Percentiles rank a stretch among this genome's conserved stretches.
phyloP scores from a whole-genome alignment of 805 yeast species.

The Ogataea salicorniae region DNA sequence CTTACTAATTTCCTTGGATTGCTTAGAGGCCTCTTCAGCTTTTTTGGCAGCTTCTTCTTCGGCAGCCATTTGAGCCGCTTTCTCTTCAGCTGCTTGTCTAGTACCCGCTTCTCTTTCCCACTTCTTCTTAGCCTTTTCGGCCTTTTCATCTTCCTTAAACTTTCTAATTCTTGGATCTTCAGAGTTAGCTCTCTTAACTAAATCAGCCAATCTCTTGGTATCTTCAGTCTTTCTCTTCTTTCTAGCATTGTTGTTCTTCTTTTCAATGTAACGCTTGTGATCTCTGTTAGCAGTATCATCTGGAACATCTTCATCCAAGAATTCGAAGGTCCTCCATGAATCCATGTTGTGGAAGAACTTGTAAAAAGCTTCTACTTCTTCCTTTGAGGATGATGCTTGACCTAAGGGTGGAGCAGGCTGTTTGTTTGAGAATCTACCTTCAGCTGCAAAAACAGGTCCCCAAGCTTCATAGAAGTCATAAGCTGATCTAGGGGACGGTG shows the following conservation, averaged over 20 bases:
- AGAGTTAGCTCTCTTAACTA: slow-evolving; percentile 80
- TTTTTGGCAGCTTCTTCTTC: slow-evolving; percentile 76
- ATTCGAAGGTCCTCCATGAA: slow-evolving; percentile 98
- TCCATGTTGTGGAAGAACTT: slow-evolving; percentile 90
- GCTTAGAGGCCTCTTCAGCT: slow-evolving; percentile 67
- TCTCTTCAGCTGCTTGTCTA: slow-evolving; percentile 93
- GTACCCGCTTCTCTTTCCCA: slow-evolving; percentile 99
- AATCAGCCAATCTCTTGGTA: slow-evolving; percentile 78
- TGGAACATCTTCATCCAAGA: slow-evolving; percentile 97
- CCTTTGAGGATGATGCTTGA: slow-evolving; percentile 57
- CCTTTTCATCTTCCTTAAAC: slow-evolving; percentile 91
- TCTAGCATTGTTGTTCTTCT: slow-evolving; percentile 94
- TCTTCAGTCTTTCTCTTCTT: slow-evolving; percentile 97
- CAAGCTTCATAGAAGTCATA: slow-evolving; percentile 89
- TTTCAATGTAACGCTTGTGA: slow-evolving; percentile 97
- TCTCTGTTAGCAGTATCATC: slow-evolving; percentile 99
- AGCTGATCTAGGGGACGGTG: slow-evolving; percentile 49
- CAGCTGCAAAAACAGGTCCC: slow-evolving; percentile 87
- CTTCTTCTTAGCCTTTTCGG: slow-evolving; percentile 88
- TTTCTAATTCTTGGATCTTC: slow-evolving; percentile 94
- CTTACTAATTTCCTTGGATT: slow-evolving; percentile 58
- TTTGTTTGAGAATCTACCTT: slow-evolving; percentile 87
- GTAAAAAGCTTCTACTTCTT: slow-evolving; percentile 83
- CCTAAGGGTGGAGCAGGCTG: slow-evolving; percentile 88
- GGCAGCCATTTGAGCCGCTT: slow-evolving; percentile 78